Evolutionary conservation across 75 land plant genomes (phyloP), one percentile per base, ranked within the genome.

Genomic region (Adiantum capillusveneris): DNA sequence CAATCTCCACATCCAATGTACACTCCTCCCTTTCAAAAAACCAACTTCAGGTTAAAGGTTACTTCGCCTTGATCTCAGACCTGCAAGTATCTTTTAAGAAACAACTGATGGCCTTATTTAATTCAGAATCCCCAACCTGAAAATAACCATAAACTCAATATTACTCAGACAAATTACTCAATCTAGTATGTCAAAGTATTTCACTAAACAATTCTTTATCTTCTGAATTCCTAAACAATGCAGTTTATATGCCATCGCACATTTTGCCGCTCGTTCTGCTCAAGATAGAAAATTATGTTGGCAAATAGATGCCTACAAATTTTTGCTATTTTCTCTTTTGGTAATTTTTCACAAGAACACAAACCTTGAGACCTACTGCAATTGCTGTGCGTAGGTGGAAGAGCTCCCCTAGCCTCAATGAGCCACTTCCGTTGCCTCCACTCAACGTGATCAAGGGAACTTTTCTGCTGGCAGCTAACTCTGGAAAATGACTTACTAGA

Each of bases 301-400:
- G n/a, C n/a, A n/a, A n/a, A n/a, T n/a, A n/a, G n/a, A n/a, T n/a
- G n/a, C n/a, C n/a, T n/a, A n/a, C n/a, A n/a, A n/a, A n/a, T n/a
- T n/a, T n/a, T n/a, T n/a, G n/a, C n/a, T n/a, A n/a, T n/a, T n/a
- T n/a, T n/a, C n/a, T n/a, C n/a, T n/a, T n/a, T n/a, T n/a, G n/a
- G n/a, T n/a, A n/a, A n/a, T n/a, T n/a, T n/a, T n/a, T n/a, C 27
- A 25, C 27, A 11, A 27, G 57, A 25, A 17, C 7, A 57, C 19
- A 25, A 19, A 88, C 88, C 86, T 88, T 90, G 11, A 91, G 56
- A 34, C 92, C 97, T 66, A 91, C 60, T 18, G 88, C 85, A 25
- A 82, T 62, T 29, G 92, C 85, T 17, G 86, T 86, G 70, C 83
- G 79, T 1, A 84, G 44, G 48, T 76, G 77, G 20, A 87, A 70